Percentiles rank a stretch among this genome's conserved stretches.
These are phyloP conservation scores for Gaeumannomyces tritici DNA, from an alignment of 2,329 filamentous ascomycete genomes.

Conservation along the genomic window DNA sequence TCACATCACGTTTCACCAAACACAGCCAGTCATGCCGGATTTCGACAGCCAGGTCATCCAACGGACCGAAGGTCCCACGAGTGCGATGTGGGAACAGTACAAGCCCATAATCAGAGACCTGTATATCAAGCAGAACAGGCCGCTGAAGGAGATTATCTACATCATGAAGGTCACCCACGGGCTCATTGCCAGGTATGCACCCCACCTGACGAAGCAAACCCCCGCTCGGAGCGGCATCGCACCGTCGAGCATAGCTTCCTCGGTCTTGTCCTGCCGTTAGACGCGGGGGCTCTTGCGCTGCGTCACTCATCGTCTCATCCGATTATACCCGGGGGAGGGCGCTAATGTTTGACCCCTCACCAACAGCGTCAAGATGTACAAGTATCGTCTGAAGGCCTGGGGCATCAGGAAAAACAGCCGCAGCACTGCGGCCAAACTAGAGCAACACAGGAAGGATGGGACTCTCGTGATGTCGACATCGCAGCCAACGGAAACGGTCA, in stretches of 20 bases:
- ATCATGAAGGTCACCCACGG: slow-evolving; percentile 3
- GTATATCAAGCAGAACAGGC: slow-evolving; percentile 4
- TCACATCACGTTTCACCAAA: not conserved
- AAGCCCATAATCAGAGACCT: not conserved
- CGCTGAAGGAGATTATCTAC: slow-evolving; percentile 2
- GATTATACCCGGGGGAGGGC: not conserved
- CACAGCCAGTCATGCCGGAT: not conserved
- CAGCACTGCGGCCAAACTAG: slow-evolving; percentile 3
- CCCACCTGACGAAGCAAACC: not conserved
- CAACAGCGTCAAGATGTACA: slow-evolving; percentile 4
- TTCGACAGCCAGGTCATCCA: not conserved
- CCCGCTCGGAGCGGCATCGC: not conserved
- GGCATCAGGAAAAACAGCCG: slow-evolving; percentile 2
- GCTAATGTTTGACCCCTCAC: not conserved
- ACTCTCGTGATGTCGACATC: not conserved
- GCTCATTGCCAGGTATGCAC: slow-evolving; percentile 1
- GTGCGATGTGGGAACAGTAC: not conserved
- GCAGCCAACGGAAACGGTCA: not conserved
- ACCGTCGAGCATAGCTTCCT: not conserved
- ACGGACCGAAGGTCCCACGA: slow-evolving; percentile 6
- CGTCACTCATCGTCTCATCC: not conserved
- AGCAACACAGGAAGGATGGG: not conserved
- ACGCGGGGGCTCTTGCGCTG: not conserved
- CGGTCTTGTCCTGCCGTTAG: not conserved
- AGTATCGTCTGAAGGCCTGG: slow-evolving; percentile 4